These are phyloP conservation scores for Oryza meyeriana DNA, from an alignment of 176 grass and related monocot species.

Conservation along the genomic window DNA sequence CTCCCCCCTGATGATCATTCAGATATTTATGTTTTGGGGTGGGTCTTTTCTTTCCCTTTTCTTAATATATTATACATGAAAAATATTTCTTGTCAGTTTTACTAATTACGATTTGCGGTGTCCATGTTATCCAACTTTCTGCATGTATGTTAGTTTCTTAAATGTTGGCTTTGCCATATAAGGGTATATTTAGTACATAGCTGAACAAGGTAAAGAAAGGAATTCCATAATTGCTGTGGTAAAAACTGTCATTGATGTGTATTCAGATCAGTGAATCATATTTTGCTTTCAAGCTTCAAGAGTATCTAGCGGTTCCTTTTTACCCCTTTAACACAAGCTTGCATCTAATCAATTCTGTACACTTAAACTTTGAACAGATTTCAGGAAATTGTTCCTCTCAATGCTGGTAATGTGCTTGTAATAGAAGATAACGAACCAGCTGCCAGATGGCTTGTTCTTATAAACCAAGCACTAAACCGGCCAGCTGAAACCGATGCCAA, in stretches of 20 bases:
- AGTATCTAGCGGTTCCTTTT: neutral
- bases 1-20: slow-evolving; percentile 65
- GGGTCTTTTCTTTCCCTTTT: slow-evolving; percentile 16
- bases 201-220: neutral
- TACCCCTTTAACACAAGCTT: neutral
- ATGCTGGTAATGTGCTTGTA: slow-evolving; percentile 82
- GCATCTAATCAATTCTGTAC: neutral
- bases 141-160: neutral
- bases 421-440: slow-evolving; percentile 80
- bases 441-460: slow-evolving; percentile 79
- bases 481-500: slow-evolving; percentile 38
- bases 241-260: neutral
- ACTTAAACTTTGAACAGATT: slow-evolving; percentile 66
- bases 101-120: neutral
- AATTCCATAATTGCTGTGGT: neutral
- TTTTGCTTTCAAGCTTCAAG: slow-evolving; percentile 4
- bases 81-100: neutral
- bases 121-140: neutral
- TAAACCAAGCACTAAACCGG: slow-evolving; percentile 68
- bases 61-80: neutral
- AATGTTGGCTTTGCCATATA: slow-evolving; percentile 13
- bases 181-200: neutral
- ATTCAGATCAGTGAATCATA: neutral
- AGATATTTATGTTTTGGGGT: slow-evolving; percentile 97
- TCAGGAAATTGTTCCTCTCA: slow-evolving; percentile 97